Evolutionary conservation across 2,329 filamentous ascomycete genomes (phyloP), one percentile per base, ranked within the genome.

Genomic region (Gnomoniopsis sp.): DNA sequence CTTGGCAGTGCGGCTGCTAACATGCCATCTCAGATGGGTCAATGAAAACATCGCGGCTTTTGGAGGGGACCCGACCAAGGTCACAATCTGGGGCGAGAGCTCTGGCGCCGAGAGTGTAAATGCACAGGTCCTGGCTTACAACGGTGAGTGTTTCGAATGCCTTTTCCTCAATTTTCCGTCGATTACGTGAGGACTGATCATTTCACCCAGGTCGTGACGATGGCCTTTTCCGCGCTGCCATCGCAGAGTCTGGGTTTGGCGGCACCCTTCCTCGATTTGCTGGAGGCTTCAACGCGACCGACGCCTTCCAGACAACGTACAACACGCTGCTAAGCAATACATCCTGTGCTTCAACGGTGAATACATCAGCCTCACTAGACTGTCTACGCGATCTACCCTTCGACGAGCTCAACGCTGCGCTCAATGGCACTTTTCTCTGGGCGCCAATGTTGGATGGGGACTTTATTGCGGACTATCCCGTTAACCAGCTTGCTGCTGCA

Each of bases 51-150:
- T 80, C 38, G 67, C 63, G 8, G 67, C 70, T 3, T 81, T 80
- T 55, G 77, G 77, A 21, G 78, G 77, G 6, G 73, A 78, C 41
- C 70, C 75, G 14, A 57, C 65, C 2, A 74, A 79, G 53, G 77
- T 81, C n/a, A 80, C 77, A 1, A 71, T 82, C 41, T 82, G 75
- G 69, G 81, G 77, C 36, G 78, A 83, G 65, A 80, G 75, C 19
- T 79, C 80, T 1, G 80, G 80, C 2, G 79, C 69, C 21, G 75
- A 75, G 59, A 77, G 74, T 6, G 75, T 81, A 1, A 73, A 75
- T 3, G 68, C 69, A 2, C 79, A 82, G 49, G 70, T 80, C 1
- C 67, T 77, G 19, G 78, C 79, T 6, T 81, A 80, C 58, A 75
- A 77, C 15, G 80, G 80, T 53, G 36, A 44, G 53, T 26, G 6